Evolutionary conservation across 2,329 filamentous ascomycete species (phyloP).

Genomic region (Metarhizium sp.): DNA sequence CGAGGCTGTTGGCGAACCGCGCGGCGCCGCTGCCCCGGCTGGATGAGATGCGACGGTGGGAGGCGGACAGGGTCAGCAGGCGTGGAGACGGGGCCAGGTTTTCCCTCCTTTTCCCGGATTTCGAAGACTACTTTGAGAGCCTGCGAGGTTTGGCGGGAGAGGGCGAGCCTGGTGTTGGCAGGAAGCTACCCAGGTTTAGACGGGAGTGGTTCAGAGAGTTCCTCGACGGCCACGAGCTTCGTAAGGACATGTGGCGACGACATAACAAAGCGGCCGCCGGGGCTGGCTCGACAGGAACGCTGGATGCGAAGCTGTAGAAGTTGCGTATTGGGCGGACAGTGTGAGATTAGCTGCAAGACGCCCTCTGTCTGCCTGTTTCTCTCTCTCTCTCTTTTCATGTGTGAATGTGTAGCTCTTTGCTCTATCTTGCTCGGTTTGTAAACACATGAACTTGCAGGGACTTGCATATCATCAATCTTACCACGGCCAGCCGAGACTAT

Average conservation of each 20-base stretch:
- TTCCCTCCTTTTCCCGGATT: constrained; percentile 13
- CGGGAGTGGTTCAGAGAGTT: constrained; percentile 40
- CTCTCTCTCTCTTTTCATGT: too few species aligned
- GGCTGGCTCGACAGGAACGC: too few species aligned
- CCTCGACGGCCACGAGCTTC: constrained; percentile 42
- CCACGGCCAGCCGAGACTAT: too few species aligned
- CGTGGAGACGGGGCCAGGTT: constrained; percentile 50
- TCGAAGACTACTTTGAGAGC: too few species aligned
- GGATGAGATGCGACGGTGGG: constrained; percentile 45
- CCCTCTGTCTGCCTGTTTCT: too few species aligned
- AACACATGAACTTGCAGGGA: too few species aligned
- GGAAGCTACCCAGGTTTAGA: constrained; percentile 34
- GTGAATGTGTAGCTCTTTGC: too few species aligned
- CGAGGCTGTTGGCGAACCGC: constrained; percentile 46
- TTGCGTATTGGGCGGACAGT: too few species aligned
- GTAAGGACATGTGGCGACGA: constrained; percentile 49
- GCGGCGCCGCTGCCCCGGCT: constrained; percentile 36
- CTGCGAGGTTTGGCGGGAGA: constrained; percentile 40
- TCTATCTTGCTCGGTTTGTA: too few species aligned
- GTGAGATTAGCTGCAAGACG: too few species aligned
- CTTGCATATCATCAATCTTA: too few species aligned
- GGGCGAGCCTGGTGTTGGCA: constrained; percentile 30
- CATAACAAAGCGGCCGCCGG: constrained; percentile 28
- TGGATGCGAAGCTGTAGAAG: too few species aligned
- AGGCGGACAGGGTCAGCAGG: constrained; percentile 39